Base-by-base conservation (phyloP, 1,139 yeast species). In the Sporopachydermia cereana region DNA sequence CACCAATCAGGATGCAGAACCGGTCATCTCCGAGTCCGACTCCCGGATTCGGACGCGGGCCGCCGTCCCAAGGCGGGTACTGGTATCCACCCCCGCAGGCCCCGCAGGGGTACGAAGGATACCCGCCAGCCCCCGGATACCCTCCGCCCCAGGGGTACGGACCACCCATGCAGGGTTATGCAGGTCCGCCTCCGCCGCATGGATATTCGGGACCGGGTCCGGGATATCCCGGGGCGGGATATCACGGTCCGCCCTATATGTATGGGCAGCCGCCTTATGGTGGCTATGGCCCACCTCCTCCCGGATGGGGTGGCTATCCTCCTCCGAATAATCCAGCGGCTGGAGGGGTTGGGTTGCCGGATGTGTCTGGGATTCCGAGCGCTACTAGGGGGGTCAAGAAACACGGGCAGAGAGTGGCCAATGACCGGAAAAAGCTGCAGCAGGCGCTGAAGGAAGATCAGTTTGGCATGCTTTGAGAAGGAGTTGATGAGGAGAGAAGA, bases 101-200 rank as follows among this genome's bases (percentile, higher is more conserved):
- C n/a, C n/a, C n/a, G n/a, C n/a, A n/a, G n/a, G n/a, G n/a, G n/a
- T n/a, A n/a, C n/a, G n/a, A n/a, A n/a, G n/a, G n/a, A n/a, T n/a
- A n/a, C n/a, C 30, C 30, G 14, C 30, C 30, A 12, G 14, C 12
- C 12, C n/a, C n/a, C n/a, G 30, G 30, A 12, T 27, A 27, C n/a
- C 30, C 30, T 27, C 30, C 30, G n/a, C 30, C 30, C 12, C 39
- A 34, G 17, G 39, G 39, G 17, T 34, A 34, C 22, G 29, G 29
- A n/a, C n/a, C n/a, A n/a, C 30, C 30, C 14, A 12, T 27, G 12
- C 30, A 27, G 30, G 30, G 30, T 12, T n/a, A n/a, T n/a, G n/a
- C n/a, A 27, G n/a, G n/a, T n/a, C n/a, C 12, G 12, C 30, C n/a
- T n/a, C 39, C 39, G 22, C 39, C 39, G 5, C 12, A 5, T 16